Evolutionary conservation across 2,329 filamentous ascomycete species (phyloP).

Genomic region (Colletotrichum cereale): DNA sequence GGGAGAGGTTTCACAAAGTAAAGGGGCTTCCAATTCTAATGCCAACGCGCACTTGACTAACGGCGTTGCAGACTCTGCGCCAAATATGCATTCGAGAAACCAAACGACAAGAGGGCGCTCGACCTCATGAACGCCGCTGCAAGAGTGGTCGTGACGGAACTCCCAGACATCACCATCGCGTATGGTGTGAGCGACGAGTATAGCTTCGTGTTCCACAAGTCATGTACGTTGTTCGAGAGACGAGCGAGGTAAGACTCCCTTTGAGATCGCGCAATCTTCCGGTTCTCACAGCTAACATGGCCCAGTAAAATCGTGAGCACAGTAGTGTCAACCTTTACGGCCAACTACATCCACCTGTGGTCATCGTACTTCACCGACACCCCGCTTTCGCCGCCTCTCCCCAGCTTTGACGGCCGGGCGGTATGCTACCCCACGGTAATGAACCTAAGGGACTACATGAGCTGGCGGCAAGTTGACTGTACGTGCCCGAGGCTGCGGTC

Average conservation of each 20-base stretch:
- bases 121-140: slow-evolving; percentile 96
- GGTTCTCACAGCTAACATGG: neutral
- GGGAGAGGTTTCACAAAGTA: slow-evolving; percentile 96
- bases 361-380: slow-evolving; percentile 78
- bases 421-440: slow-evolving; percentile 87
- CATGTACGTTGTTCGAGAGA: slow-evolving; percentile 85
- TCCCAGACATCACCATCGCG: slow-evolving; percentile 87
- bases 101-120: slow-evolving; percentile 88
- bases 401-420: slow-evolving; percentile 92
- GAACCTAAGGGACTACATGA: slow-evolving; percentile 94
- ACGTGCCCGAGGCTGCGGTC: slow-evolving; percentile 49
- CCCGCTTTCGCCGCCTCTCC: slow-evolving; percentile 79
- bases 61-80: slow-evolving; percentile 77
- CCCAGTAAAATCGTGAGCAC: slow-evolving; percentile 89
- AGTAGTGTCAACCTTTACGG: slow-evolving; percentile 92
- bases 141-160: slow-evolving; percentile 82
- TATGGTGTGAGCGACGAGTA: slow-evolving; percentile 98
- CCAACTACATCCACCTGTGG: slow-evolving; percentile 90
- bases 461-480: slow-evolving; percentile 98
- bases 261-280: neutral
- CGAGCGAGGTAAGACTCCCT: slow-evolving; percentile 73
- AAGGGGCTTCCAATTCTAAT: slow-evolving; percentile 35
- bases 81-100: slow-evolving; percentile 89
- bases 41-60: neutral
- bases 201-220: slow-evolving; percentile 91